phyloP scores from a whole-genome alignment of 345 rosid genomes.

The Firmiana major region DNA sequence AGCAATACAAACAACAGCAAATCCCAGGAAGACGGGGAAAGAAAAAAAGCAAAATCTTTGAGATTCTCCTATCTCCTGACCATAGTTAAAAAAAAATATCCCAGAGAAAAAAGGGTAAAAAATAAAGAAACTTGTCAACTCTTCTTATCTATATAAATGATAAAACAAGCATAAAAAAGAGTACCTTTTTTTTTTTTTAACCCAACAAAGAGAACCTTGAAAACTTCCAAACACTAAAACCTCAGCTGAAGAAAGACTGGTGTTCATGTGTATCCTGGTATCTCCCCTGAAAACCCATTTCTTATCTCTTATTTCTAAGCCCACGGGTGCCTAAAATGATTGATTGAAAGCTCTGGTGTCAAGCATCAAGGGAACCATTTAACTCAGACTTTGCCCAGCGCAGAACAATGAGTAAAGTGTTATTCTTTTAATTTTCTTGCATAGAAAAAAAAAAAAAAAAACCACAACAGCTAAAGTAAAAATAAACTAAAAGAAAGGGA shows the following conservation, averaged over 20 bases:
- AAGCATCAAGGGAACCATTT: constrained; percentile 62
- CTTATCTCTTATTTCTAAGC: constrained; percentile 26
- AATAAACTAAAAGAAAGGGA: constrained; percentile 21
- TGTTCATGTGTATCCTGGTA: not conserved
- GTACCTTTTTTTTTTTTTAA: constrained; percentile 7
- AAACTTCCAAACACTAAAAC: constrained; percentile 17
- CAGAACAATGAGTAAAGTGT: constrained; percentile 23
- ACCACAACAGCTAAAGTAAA: constrained; percentile 15
- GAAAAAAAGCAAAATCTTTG: not conserved
- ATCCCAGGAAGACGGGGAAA: constrained; percentile 8
- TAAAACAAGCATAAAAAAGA: constrained; percentile 5
- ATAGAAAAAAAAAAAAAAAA: not conserved
- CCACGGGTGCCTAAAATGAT: constrained; percentile 39
- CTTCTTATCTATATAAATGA: not conserved
- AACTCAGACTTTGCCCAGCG: constrained; percentile 28
- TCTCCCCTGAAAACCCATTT: constrained; percentile 30
- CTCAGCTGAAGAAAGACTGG: constrained; percentile 28
- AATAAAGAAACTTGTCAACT: not conserved
- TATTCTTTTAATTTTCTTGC: constrained; percentile 15
- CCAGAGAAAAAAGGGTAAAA: constrained; percentile 2
- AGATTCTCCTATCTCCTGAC: constrained; percentile 1
- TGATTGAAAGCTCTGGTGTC: constrained; percentile 45
- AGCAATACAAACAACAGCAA: not conserved
- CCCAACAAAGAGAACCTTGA: constrained; percentile 25
- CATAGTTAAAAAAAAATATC: constrained; percentile 13